Evolutionary conservation across 1,284 basidiomycete species (phyloP), one percentile per base, ranked within the genome.

Genomic region (Vanrija sp.): DNA sequence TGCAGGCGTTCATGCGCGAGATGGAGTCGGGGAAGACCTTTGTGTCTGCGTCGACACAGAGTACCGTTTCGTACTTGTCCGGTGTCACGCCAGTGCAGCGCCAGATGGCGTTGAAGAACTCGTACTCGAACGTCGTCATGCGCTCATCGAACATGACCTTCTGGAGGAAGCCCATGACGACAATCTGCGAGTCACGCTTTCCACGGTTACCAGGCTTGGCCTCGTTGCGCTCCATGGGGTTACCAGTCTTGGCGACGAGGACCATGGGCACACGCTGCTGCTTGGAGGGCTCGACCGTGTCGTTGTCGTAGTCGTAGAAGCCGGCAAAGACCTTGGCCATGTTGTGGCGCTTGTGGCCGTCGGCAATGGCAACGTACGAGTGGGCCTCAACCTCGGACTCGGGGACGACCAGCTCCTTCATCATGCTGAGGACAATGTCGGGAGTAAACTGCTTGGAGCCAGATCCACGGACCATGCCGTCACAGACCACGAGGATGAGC

Each of bases 81-180:
- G 95, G 94, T 64, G 91, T 92, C 58, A 98, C 85, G 46, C 95
- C 96, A 57, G 94, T 95, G 43, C 88, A 86, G 54, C 92, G 82
- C 87, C 95, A 97, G 27, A 96, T 81, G 56, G 92, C 88, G 75
- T 97, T 96, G 85, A 99, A 98, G 71, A 98, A 93, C 77, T 98
- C 96, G 75, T 96, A 98, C 78, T 98, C 95, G 72, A 99, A 89
- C 41, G 95, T 96, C 57, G 91, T 94, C 95, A 99, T 99, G 51
- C 93, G 85, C 78, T 98, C 95, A 77, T 98, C 95, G 73, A 98
- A 98, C 84, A 98, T 97, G 63, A 98, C 95, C 75, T 95, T 95
- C 74, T 97, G 92, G 75, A 98, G 82, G 80, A 98, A 98, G 47
- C 84, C 84, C 95, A 99, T 98, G 59, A 99, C 80, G 49, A 98